Conservation (phyloP, 495 filamentous ascomycete genomes). For the Aspergillus bridgeri region DNA sequence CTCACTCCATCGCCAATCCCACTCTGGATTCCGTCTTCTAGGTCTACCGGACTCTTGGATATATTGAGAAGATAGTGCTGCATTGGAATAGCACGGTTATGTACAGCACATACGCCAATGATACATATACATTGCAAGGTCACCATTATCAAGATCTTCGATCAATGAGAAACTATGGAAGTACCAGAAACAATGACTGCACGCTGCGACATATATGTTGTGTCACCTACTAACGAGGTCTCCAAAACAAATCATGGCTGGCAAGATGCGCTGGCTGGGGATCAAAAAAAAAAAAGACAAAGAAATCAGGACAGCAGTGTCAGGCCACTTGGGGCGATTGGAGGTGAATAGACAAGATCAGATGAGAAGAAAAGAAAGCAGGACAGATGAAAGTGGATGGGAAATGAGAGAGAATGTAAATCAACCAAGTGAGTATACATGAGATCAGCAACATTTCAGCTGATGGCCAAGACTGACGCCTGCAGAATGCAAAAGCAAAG, state of each 20-base stretch:
- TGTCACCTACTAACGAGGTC: slow-evolving; percentile 21
- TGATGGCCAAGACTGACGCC: slow-evolving; percentile 46
- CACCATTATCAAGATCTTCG: slow-evolving; percentile 16
- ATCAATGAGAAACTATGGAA: slow-evolving; percentile 23
- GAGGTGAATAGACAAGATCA: slow-evolving; percentile 21
- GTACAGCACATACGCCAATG: slow-evolving; percentile 33
- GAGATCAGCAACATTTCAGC: slow-evolving; percentile 36
- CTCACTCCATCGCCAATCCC: not conserved
- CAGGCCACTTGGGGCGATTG: slow-evolving; percentile 18
- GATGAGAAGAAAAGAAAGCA: slow-evolving; percentile 22
- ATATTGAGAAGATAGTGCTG: not conserved
- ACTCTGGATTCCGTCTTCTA: not conserved
- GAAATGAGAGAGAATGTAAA: slow-evolving; percentile 28
- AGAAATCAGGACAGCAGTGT: slow-evolving; percentile 17
- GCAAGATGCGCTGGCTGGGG: slow-evolving; percentile 15
- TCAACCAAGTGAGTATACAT: slow-evolving; percentile 30
- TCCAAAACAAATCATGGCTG: slow-evolving; percentile 25
- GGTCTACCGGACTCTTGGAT: too few species aligned
- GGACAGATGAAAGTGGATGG: slow-evolving; percentile 17
- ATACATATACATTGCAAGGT: slow-evolving; percentile 36
- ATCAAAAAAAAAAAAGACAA: slow-evolving; percentile 7
- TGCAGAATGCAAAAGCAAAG: slow-evolving; percentile 46
- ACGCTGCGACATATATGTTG: slow-evolving; percentile 20
- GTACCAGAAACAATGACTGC: slow-evolving; percentile 23
- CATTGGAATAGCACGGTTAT: slow-evolving; percentile 27